These are phyloP conservation scores for Mortierella sp. DNA, from an alignment of 371 early-diverging fungal species.

Conservation along the genomic window DNA sequence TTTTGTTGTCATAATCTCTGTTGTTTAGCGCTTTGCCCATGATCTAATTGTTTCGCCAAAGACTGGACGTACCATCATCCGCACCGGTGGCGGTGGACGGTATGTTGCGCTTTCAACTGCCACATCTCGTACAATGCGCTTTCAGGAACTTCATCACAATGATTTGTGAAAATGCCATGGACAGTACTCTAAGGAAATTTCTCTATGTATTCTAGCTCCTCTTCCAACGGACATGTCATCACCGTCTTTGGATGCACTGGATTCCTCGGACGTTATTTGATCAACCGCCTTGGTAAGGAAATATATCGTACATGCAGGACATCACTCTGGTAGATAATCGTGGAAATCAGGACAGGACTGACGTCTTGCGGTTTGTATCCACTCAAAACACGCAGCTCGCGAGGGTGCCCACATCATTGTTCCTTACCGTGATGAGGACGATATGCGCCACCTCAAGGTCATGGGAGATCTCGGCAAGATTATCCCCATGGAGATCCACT, in stretches of 20 bases:
- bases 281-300: conserved; percentile 83
- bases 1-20: no score
- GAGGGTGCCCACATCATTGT: conserved; percentile 92
- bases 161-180: not conserved
- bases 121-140: not conserved
- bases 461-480: conserved; percentile 97
- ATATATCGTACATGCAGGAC: not conserved
- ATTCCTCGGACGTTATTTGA: conserved; percentile 95
- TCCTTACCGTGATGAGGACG: conserved; percentile 92
- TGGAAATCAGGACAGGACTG: not conserved
- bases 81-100: conserved; percentile 79
- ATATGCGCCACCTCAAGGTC: conserved; percentile 87
- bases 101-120: conserved; percentile 42
- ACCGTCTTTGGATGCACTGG: conserved; percentile 98
- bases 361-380: not conserved
- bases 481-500: conserved; percentile 90
- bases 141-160: not conserved
- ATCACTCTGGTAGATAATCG: not conserved
- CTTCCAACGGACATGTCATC: conserved; percentile 86
- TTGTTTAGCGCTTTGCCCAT: conserved; percentile 70
- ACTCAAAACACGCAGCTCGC: conserved; percentile 56
- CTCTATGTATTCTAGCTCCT: conserved; percentile 59
- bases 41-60: conserved; percentile 76
- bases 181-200: not conserved
- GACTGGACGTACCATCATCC: conserved; percentile 75